Evolutionary conservation across 352 stramenopile species (phyloP), one percentile per base, ranked within the genome.

Genomic region (Globisporangium sylvaticum): DNA sequence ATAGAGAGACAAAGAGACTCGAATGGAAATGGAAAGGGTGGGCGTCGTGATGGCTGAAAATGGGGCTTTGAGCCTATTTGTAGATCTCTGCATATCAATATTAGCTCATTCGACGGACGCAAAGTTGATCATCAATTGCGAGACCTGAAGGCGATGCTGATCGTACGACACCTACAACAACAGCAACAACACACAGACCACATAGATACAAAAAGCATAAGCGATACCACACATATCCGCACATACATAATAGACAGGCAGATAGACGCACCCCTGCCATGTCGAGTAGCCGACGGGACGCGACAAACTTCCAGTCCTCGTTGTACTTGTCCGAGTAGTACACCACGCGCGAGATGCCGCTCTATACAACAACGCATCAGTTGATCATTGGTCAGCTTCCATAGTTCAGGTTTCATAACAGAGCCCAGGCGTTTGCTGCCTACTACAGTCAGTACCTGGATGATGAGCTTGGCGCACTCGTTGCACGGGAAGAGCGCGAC

Each of bases 381-480:
- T 14, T 54, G 48, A 18, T 54, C 4, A 29, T 54, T 22, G 0
- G 34, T 39, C 8, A 14, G 9, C 32, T 8, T 14, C 12, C 34
- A 12, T 10, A 42, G 34, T 60, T 42, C n/a, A 18, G 42, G 7
- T 66, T 22, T 50, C 34, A 42, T 14, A 10, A 14, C 12, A 10
- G 8, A 39, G 32, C 32, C 3, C 32, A 39, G 32, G 8, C 32
- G 32, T 10, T 14, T 15, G 34, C 34, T 42, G 9, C 34, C 34
- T 42, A 39, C 9, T 39, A 12, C 8, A 2, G 22, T 65, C 2
- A 0, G 4, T 74, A 87, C 82, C 75, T 94, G 97, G 74, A 99
- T 99, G 70, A 99, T 99, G 62, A 99, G 87, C 74, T 99, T 99
- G 39, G 96, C 94, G 77, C 97, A 99, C 73, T 99, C 97, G 76